Base-by-base conservation (phyloP, 306 rosid genomes). In the Inga oerstediana region DNA sequence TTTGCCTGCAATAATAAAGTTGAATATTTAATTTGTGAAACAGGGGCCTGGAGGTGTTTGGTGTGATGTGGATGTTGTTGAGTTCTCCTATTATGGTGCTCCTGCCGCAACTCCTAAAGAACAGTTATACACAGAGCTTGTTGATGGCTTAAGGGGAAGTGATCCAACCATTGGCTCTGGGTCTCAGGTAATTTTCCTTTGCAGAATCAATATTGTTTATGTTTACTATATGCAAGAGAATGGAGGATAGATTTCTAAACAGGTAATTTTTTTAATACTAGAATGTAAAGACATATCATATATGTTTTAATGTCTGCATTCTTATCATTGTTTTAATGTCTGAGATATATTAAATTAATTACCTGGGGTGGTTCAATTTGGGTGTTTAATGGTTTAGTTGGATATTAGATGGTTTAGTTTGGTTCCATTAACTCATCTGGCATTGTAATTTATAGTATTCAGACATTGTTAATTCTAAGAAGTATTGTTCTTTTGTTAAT, bases 11-110 rank as follows among this genome's bases (percentile, higher is more conserved):
- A 74, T 22, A 61, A 51, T 24, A 80, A 77, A 44, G 72, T 77
- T 75, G 69, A 80, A 69, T 82, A 81, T 52, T 76, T 76, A 81
- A 82, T 87, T 75, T 80, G 74, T 72, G 79, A 82, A 89, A 75
- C 87, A 97, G 99, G 99, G 99, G 70, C 99, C 99, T 30, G 99
- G 99, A 84, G 99, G 99, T 75, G 98, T 97, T 70, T 97, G 99
- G 99, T 97, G 99, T 85, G 98, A 97, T 76, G 98, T 97, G 79
- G 99, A 97, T 87, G 98, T 97, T 81, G 97, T 97, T 80, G 99
- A 97, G 85, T 97, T 97, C 92, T 91, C 98, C 43, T 97, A 97
- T 85, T 92, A 80, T 82, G 99, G 98, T 49, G 96, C 97, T 72
- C 99, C 99, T 41, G 99, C 95, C 22, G 89, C 89, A 82, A 90